These are phyloP conservation scores for Cenchrus fungigraminus DNA, from an alignment of 176 grass and related monocot species.

Conservation along the genomic window DNA sequence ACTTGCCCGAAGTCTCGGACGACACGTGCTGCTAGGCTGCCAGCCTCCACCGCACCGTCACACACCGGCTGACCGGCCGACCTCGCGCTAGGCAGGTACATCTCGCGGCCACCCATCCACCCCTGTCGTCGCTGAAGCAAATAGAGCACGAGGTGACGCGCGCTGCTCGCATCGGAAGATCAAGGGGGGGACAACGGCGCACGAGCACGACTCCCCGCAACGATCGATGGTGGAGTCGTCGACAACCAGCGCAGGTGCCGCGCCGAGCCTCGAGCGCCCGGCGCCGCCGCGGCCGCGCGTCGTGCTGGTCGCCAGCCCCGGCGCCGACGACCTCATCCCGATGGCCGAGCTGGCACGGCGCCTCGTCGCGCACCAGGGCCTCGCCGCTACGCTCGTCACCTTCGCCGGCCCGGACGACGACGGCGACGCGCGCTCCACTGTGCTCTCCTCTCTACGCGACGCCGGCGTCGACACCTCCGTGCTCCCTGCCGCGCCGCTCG, in stretches of 20 bases:
- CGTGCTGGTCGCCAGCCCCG: conserved; percentile 45
- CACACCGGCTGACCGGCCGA: too few species aligned
- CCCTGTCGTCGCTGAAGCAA: too few species aligned
- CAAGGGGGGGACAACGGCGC: too few species aligned
- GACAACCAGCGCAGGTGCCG: neutral
- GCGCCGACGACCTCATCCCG: conserved; percentile 58
- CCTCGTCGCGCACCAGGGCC: conserved; percentile 40
- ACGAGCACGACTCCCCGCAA: too few species aligned
- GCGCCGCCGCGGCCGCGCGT: conserved; percentile 29
- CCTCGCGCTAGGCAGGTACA: too few species aligned
- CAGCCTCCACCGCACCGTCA: too few species aligned
- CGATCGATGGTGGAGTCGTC: neutral
- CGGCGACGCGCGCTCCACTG: neutral
- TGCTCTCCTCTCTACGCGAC: conserved; percentile 16
- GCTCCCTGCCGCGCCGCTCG: conserved; percentile 45
- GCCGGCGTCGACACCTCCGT: conserved; percentile 4
- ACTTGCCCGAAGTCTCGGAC: too few species aligned
- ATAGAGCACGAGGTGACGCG: too few species aligned
- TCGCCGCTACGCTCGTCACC: conserved; percentile 47
- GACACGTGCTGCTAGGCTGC: too few species aligned
- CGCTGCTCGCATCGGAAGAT: too few species aligned
- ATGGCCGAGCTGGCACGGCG: conserved; percentile 43
- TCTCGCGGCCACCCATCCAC: too few species aligned
- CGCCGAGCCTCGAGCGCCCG: neutral
- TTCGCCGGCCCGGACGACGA: conserved; percentile 36